phyloP scores from a whole-genome alignment of 345 rosid genomes.

The Viola odorata region DNA sequence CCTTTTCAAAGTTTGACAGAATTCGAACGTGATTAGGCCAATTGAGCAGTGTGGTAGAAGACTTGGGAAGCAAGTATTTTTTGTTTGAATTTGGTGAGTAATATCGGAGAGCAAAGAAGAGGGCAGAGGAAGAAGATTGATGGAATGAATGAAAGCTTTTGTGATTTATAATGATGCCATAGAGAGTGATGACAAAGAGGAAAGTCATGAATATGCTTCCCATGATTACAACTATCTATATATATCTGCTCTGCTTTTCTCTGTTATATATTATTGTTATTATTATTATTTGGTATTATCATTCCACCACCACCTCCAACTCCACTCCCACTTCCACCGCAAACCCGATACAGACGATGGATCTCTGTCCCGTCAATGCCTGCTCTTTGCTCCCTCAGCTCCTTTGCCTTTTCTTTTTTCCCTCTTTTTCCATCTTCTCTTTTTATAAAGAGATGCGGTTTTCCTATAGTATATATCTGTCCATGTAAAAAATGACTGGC shows the following conservation, averaged over 20 bases:
- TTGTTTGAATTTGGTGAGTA: constrained; percentile 1
- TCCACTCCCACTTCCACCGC: constrained; percentile 47
- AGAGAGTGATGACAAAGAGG: constrained; percentile 78
- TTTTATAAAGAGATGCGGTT: constrained; percentile 4
- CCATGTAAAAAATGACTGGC: constrained; percentile 8
- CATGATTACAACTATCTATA: constrained; percentile 58
- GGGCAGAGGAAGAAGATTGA: constrained; percentile 15
- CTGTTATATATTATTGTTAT: constrained; percentile 16
- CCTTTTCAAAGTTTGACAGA: too few species aligned
- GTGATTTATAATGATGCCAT: constrained; percentile 83
- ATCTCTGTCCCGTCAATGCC: constrained; percentile 40
- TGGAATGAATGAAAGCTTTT: constrained; percentile 35
- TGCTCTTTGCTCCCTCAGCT: constrained; percentile 1
- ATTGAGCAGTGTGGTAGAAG: constrained; percentile 13
- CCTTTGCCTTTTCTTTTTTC: constrained; percentile 3
- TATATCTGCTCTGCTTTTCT: too few species aligned
- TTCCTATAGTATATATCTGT: background rate
- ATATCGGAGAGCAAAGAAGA: constrained; percentile 9
- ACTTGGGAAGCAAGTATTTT: constrained; percentile 35
- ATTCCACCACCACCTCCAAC: constrained; percentile 48
- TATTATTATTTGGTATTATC: constrained; percentile 36
- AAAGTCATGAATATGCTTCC: constrained; percentile 69
- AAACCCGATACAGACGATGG: constrained; percentile 22
- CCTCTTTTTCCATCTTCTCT: background rate
- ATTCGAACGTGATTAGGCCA: too few species aligned